A percentile compares a stretch with the other conserved stretches of the same genome.
Conservation (phyloP, 179 eudicot species). For the Silene coronaria region DNA sequence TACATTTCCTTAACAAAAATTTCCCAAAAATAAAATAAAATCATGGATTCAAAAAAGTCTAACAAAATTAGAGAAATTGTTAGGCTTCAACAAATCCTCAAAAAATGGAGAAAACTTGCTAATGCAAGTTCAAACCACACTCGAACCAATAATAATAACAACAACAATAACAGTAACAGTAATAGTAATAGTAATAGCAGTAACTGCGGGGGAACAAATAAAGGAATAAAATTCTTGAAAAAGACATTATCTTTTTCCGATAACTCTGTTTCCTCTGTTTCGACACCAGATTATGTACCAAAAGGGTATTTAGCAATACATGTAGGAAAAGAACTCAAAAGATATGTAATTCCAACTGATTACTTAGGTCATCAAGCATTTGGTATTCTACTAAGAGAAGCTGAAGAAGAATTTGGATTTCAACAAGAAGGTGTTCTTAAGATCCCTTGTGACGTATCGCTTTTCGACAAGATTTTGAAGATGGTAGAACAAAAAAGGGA, state of each 20-base stretch:
- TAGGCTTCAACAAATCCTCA: slow-evolving; percentile 50
- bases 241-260: slow-evolving; percentile 60
- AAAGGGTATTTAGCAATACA: slow-evolving; percentile 48
- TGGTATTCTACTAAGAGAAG: slow-evolving; percentile 45
- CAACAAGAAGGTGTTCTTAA: slow-evolving; percentile 61
- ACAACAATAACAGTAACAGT: neutral
- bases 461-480: slow-evolving; percentile 47
- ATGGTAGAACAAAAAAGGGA: slow-evolving; percentile 41
- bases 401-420: slow-evolving; percentile 68
- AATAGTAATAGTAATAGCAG: slow-evolving; percentile 11
- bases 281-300: slow-evolving; percentile 29
- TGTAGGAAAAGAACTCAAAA: slow-evolving; percentile 55
- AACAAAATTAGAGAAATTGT: slow-evolving; percentile 58
- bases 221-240: slow-evolving; percentile 52
- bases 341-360: slow-evolving; percentile 51
- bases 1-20: neutral
- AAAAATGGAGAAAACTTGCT: slow-evolving; percentile 57
- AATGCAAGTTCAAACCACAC: slow-evolving; percentile 25
- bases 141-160: neutral
- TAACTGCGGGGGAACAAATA: slow-evolving; percentile 17
- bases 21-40: neutral
- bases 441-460: slow-evolving; percentile 47
- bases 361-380: slow-evolving; percentile 55
- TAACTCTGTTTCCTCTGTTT: slow-evolving; percentile 23
- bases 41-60: slow-evolving; percentile 41